phyloP scores from a whole-genome alignment of 768 basidiomycete genomes.

The Leccinum truebloodii region DNA sequence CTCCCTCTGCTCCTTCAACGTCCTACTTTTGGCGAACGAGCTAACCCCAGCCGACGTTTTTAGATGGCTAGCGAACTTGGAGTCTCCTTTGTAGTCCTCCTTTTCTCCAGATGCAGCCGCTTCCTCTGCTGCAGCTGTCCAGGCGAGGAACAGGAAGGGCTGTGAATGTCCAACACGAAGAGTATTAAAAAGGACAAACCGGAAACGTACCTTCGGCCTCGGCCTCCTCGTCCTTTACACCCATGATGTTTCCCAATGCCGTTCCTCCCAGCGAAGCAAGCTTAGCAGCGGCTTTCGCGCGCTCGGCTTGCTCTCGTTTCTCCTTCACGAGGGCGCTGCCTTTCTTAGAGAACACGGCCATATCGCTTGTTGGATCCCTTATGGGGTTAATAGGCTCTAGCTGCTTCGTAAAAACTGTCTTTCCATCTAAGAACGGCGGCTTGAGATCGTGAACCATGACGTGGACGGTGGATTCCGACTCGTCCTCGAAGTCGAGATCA shows the following conservation, averaged over 20 bases:
- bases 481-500: slow-evolving; percentile 95
- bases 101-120: slow-evolving; percentile 52
- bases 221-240: slow-evolving; percentile 92
- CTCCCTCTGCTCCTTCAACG: slow-evolving; percentile 93
- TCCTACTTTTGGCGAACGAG: slow-evolving; percentile 76
- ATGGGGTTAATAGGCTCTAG: slow-evolving; percentile 97
- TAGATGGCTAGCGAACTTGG: slow-evolving; percentile 95
- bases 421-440: slow-evolving; percentile 96
- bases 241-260: slow-evolving; percentile 95
- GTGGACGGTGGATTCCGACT: slow-evolving; percentile 94
- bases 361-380: slow-evolving; percentile 88
- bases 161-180: slow-evolving; percentile 82
- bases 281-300: slow-evolving; percentile 95
- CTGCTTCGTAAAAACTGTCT: slow-evolving; percentile 94
- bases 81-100: slow-evolving; percentile 87
- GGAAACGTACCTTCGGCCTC: slow-evolving; percentile 80
- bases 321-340: slow-evolving; percentile 94
- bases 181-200: slow-evolving; percentile 18
- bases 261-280: slow-evolving; percentile 91
- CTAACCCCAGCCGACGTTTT: slow-evolving; percentile 79
- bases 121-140: slow-evolving; percentile 53
- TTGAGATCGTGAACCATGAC: slow-evolving; percentile 97
- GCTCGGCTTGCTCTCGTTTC: slow-evolving; percentile 94
- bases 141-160: slow-evolving; percentile 39
- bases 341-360: slow-evolving; percentile 96